Base-by-base conservation (phyloP, 163 green algal genomes). In the Chlorella variabilis region DNA sequence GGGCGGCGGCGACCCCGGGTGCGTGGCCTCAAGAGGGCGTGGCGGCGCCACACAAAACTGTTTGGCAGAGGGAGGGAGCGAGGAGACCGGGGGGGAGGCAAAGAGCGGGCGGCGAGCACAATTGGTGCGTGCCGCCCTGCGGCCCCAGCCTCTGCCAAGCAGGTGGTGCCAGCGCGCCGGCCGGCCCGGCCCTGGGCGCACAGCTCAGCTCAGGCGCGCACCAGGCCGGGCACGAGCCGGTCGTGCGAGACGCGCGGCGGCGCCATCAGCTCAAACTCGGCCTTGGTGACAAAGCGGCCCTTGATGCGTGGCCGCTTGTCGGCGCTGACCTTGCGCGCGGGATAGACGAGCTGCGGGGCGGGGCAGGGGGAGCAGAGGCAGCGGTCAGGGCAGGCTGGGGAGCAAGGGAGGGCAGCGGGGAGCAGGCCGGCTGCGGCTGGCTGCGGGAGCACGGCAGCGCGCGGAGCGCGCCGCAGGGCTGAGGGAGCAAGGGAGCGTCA, bases 221-320 rank as follows among this genome's bases (percentile, higher is more conserved):
- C 54, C 54, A 63, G 54, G 59, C 5, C 27, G 18, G 71, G 71
- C 71, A 78, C 71, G 18, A 6, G 34, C 20, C 71, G 51, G 51
- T 67, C 71, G 31, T 27, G 25, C 4, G 41, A 27, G 39, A 2
- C 39, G 21, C 27, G 31, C 11, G 34, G 56, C 3, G 39, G 39
- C 38, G 62, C 13, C 8, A 61, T 13, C n/a, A 48, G 39, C 29
- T 71, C 38, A 9, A 61, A 71, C 74, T 71, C 58, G 3, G 58
- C 58, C 58, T 59, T 59, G 36, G 74, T 93, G 2, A 94, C 83
- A 61, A 94, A 94, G 23, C 89, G 77, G 11, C 90, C 90, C 75
- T 93, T 92, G 75, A 94, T 87, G 42, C 90, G 82, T 2, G 90
- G 89, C 21, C 90, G 83, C 69, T 88, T 88, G 76, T 94, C 90